A percentile compares a stretch with the other conserved stretches of the same genome.
These are phyloP conservation scores for Candida loeiensis DNA, from an alignment of 805 yeast genomes.

Conservation along the genomic window DNA sequence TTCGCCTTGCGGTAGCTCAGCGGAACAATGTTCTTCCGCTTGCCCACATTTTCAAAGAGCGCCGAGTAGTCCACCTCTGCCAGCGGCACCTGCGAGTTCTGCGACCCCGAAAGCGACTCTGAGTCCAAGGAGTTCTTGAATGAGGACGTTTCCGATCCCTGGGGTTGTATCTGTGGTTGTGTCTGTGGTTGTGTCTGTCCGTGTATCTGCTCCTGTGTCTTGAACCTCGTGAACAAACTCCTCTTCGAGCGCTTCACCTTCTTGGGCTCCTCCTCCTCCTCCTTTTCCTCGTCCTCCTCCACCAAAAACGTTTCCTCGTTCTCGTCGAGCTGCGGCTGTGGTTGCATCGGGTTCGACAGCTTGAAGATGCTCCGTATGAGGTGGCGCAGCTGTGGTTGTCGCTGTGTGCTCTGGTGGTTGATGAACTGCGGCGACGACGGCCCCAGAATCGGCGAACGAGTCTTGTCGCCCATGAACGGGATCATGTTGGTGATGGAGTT, in stretches of 20 bases:
- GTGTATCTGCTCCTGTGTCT: slow-evolving; percentile 14
- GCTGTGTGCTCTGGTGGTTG: slow-evolving; percentile 5
- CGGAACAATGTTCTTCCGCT: slow-evolving; percentile 29
- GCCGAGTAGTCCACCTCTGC: slow-evolving; percentile 42
- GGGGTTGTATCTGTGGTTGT: slow-evolving; percentile 9
- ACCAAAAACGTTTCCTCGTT: slow-evolving; percentile 3
- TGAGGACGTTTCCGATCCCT: background rate
- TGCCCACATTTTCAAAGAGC: slow-evolving; percentile 41
- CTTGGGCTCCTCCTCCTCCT: slow-evolving; percentile 16
- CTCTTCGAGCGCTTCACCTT: slow-evolving; percentile 32
- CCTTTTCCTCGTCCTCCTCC: slow-evolving; percentile 7
- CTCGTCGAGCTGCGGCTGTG: slow-evolving; percentile 4
- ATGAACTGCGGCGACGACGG: slow-evolving; percentile 17
- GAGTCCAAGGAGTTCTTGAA: slow-evolving; percentile 13
- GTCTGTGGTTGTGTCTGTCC: slow-evolving; percentile 5
- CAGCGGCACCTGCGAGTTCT: slow-evolving; percentile 8
- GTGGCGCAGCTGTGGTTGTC: slow-evolving; percentile 26
- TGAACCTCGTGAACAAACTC: slow-evolving; percentile 39
- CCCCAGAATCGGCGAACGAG: slow-evolving; percentile 17
- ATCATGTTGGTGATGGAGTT: slow-evolving; percentile 37
- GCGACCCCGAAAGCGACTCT: slow-evolving; percentile 11
- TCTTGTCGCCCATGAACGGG: slow-evolving; percentile 38
- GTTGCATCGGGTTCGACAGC: slow-evolving; percentile 7
- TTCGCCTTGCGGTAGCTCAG: slow-evolving; percentile 23
- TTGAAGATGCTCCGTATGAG: slow-evolving; percentile 20